Base-by-base conservation (phyloP, 495 filamentous ascomycete genomes). In the Penicillium soppii region DNA sequence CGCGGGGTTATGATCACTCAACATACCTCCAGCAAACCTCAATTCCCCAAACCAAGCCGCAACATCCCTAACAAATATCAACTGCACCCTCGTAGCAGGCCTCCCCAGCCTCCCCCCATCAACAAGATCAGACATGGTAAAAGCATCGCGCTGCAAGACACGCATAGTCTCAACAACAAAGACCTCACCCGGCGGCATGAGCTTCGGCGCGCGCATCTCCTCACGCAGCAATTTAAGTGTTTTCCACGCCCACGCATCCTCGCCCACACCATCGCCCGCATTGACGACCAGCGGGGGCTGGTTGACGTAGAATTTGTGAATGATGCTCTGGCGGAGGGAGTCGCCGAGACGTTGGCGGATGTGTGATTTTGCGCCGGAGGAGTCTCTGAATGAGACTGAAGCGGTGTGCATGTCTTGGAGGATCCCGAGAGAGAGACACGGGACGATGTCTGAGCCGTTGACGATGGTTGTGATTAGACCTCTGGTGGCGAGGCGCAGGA, bases 1-100 rank as follows among this genome's bases (percentile, higher is more conserved):
- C 25, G 78, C 85, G n/a, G 88, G 87, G 55, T 82, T 88, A 66
- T 91, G 88, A 66, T 91, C 87, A 45, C 79, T 75, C 69, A 91
- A 71, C 86, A 89, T 89, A 26, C 84, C 81, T 27, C 79, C 80
- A 9, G 81, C 85, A 67, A 91, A 90, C 40, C 76, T 72, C 47
- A 91, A 70, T 64, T 91, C 87, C 33, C 83, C 74, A 69, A 91
- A 90, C 53, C 77, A 71, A 25, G 71, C 70, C 57, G 88, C 85
- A 48, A 87, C 83, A 59, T 88, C 81, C 50, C 80, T 59, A 21
- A 89, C 73, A 55, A 87, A 85, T 53, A 78, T 79, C 43, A 88
- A 58, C 50, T 89, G 85, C 38, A 87, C 80, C 40, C 83, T 66
- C 16, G 82, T 81, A 7, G 86, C 85, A 15, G 82, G 82, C 45